phyloP scores from a whole-genome alignment of 768 basidiomycete genomes.

The Hortiboletus campestris region DNA sequence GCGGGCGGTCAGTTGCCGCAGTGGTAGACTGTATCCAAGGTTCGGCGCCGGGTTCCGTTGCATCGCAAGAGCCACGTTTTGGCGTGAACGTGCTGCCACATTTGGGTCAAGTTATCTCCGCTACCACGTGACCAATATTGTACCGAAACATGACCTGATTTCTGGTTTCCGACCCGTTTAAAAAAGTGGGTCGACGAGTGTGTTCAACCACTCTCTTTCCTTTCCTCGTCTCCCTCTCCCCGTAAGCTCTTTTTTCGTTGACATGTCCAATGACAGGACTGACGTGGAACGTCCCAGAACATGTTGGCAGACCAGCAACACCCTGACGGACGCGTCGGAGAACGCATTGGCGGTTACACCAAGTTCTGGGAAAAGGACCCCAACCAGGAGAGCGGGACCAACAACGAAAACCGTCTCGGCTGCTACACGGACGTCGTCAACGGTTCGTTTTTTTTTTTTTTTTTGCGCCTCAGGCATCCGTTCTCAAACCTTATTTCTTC shows the following conservation, averaged over 20 bases:
- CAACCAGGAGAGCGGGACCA: slow-evolving; percentile 57
- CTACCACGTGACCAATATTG: slow-evolving; percentile 3
- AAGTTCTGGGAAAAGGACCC: slow-evolving; percentile 90
- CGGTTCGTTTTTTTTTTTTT: slow-evolving; percentile 44
- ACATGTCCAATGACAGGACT: not conserved
- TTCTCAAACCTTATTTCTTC: not conserved
- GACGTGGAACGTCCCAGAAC: not conserved
- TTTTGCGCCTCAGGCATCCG: not conserved
- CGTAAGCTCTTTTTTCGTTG: not conserved
- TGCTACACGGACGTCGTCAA: slow-evolving; percentile 94
- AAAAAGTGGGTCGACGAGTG: slow-evolving; percentile 2
- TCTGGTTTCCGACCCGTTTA: slow-evolving; percentile 3
- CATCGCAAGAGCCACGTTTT: too few species aligned
- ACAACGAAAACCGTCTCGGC: slow-evolving; percentile 71
- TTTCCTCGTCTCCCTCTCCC: not conserved
- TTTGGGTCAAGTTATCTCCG: too few species aligned
- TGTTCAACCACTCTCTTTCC: not conserved
- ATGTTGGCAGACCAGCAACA: slow-evolving; percentile 27
- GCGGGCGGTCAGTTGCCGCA: too few species aligned
- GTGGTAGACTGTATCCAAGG: too few species aligned
- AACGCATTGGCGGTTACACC: slow-evolving; percentile 82
- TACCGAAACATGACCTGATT: slow-evolving; percentile 20
- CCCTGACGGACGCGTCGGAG: slow-evolving; percentile 57
- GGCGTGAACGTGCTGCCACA: too few species aligned
- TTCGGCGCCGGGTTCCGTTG: too few species aligned